Percentiles rank a stretch among this genome's conserved stretches.
Conservation (phyloP, 495 filamentous ascomycete genomes). For the Haplographium delicatum region DNA sequence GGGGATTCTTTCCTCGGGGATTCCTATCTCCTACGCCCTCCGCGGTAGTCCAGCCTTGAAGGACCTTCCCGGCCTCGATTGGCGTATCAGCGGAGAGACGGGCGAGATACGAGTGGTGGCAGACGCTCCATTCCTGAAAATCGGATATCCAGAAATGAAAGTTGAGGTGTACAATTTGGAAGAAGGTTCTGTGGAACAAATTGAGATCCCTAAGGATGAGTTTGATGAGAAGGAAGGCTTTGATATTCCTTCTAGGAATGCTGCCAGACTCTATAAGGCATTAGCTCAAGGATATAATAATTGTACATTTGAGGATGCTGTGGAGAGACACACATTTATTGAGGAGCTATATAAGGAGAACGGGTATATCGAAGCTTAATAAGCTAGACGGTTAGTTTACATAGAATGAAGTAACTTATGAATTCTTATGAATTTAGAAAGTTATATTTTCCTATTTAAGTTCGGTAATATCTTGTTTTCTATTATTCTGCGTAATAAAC, state of each 20-base stretch:
- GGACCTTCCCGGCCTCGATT: conserved; percentile 41
- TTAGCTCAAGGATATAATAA: conserved; percentile 37
- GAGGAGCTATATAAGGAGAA: conserved; percentile 20
- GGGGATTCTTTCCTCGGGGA: conserved; percentile 38
- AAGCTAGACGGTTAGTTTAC: too few relatives aligned
- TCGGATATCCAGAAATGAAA: conserved; percentile 28
- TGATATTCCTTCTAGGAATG: conserved; percentile 34
- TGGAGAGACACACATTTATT: conserved; percentile 34
- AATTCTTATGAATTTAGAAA: too few relatives aligned
- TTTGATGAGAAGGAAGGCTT: conserved; percentile 39
- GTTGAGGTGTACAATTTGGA: conserved; percentile 41
- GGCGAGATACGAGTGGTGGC: conserved; percentile 49
- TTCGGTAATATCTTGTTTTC: too few relatives aligned
- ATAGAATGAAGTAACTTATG: too few relatives aligned
- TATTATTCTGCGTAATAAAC: too few relatives aligned
- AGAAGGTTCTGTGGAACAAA: conserved; percentile 33
- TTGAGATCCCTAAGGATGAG: conserved; percentile 40
- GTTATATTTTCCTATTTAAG: too few relatives aligned
- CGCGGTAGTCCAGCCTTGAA: conserved; percentile 46
- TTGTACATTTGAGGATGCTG: conserved; percentile 37
- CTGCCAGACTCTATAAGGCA: conserved; percentile 45
- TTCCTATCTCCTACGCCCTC: conserved; percentile 38
- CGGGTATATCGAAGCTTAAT: too few relatives aligned
- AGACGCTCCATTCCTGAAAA: conserved; percentile 30
- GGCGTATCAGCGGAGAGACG: conserved; percentile 50